Evolutionary conservation across 306 rosid genomes (phyloP).

Genomic region (Morella rubra): DNA sequence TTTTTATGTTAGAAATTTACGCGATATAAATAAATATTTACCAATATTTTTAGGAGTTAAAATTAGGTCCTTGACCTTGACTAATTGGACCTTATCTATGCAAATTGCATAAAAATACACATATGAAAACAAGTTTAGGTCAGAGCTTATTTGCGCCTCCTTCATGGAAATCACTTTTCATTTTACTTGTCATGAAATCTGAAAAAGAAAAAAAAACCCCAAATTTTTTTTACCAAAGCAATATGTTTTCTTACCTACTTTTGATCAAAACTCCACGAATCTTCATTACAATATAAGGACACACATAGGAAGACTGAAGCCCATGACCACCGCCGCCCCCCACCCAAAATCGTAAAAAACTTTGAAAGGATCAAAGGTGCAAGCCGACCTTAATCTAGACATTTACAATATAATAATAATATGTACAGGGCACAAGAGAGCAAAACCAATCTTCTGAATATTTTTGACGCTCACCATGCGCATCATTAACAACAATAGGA

Average conservation of each 20-base stretch:
- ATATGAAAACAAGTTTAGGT: too few species aligned
- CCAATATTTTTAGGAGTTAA: too few species aligned
- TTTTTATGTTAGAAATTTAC: too few species aligned
- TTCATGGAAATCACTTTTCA: too few species aligned
- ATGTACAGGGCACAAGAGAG: slow-evolving; percentile 43
- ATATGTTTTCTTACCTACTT: neutral
- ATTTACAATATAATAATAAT: slow-evolving; percentile 38
- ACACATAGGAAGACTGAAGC: neutral
- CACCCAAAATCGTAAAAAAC: slow-evolving; percentile 28
- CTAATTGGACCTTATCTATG: too few species aligned
- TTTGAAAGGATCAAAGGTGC: slow-evolving; percentile 31
- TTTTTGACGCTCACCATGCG: slow-evolving; percentile 21
- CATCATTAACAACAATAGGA: slow-evolving; percentile 6
- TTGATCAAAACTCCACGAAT: too few species aligned
- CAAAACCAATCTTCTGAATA: slow-evolving; percentile 20
- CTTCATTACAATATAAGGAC: neutral
- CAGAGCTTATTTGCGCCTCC: too few species aligned
- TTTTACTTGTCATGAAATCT: too few species aligned
- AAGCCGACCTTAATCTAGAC: slow-evolving; percentile 26
- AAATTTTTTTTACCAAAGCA: neutral
- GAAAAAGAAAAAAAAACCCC: neutral
- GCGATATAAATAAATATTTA: too few species aligned
- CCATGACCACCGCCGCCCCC: slow-evolving; percentile 16
- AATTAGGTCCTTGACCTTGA: too few species aligned
- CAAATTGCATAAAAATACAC: too few species aligned